Evolutionary conservation across 257 asterid species (phyloP).

Genomic region (Solanum bukasovii): DNA sequence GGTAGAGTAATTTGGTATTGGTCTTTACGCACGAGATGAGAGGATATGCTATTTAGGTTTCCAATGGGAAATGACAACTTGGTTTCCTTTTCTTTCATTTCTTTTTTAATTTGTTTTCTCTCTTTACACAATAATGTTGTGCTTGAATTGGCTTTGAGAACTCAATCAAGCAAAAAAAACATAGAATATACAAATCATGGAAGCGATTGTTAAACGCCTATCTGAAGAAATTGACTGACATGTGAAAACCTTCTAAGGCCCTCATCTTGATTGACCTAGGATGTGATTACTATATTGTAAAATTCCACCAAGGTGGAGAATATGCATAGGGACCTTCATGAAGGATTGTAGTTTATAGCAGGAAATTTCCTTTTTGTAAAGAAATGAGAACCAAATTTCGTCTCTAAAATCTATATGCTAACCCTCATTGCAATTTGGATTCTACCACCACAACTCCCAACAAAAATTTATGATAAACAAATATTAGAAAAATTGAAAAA

Average conservation of each 20-base stretch:
- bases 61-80: background rate
- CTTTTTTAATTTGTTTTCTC: background rate
- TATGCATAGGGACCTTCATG: background rate
- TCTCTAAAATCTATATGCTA: background rate
- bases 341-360: too few species aligned
- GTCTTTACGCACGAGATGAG: background rate
- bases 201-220: too few species aligned
- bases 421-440: background rate
- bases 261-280: background rate
- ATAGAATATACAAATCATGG: background rate
- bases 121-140: background rate
- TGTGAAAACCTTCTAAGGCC: background rate
- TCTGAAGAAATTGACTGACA: background rate
- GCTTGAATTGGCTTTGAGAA: background rate
- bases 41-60: background rate
- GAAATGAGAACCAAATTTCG: too few species aligned
- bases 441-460: background rate
- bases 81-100: background rate
- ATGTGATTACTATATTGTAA: too few species aligned
- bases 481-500: background rate
- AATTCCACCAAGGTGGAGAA: background rate
- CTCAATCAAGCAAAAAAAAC: background rate
- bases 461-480: background rate
- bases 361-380: background rate
- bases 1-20: background rate